Evolutionary conservation across 2,329 filamentous ascomycete genomes (phyloP), one percentile per base, ranked within the genome.

Genomic region (Myriosclerotinia duriaeana): DNA sequence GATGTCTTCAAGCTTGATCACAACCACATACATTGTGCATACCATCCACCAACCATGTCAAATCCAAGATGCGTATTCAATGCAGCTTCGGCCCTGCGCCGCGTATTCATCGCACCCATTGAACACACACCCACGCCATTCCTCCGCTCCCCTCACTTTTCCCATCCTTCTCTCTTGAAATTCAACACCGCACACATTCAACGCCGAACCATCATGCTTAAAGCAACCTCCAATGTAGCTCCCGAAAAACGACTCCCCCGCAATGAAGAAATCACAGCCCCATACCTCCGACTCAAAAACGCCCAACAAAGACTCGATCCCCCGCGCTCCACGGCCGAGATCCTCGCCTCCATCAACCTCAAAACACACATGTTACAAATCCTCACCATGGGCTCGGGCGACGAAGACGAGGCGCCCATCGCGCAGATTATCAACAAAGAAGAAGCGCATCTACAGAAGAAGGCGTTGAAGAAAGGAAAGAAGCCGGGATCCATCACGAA

Each of bases 341-440:
- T 81, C 17, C 79, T 89, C 3, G 56, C 69, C 4, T 74, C 71
- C 6, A 77, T 87, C 62, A 79, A 89, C 70, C 80, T 78, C 34
- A 75, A 77, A n/a, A 80, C 78, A 0, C 77, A 84, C 64, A 80
- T 82, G 67, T 78, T 89, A 1, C 74, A 86, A 2, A 80, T 83
- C 69, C 77, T 88, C 36, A 74, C 74, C 0, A 68, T 76, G 1
- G 76, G 77, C 30, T 34, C 30, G 30, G 3, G 3, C 0, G 75
- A 75, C 6, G 66, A 72, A 5, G 71, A 68, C 22, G 68, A 71
- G 0, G 65, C 79, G 65, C 87, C 91, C 1, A 82, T 93, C 44
- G 96, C 92, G 82, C 89, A 87, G 72, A 80, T 96, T 55, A 76
- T 91, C 40, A 82, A 87, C 76, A 88, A 87, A 72, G 77, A 78